Base-by-base conservation (phyloP, 768 basidiomycete species). In the Lyophyllum decastes region DNA sequence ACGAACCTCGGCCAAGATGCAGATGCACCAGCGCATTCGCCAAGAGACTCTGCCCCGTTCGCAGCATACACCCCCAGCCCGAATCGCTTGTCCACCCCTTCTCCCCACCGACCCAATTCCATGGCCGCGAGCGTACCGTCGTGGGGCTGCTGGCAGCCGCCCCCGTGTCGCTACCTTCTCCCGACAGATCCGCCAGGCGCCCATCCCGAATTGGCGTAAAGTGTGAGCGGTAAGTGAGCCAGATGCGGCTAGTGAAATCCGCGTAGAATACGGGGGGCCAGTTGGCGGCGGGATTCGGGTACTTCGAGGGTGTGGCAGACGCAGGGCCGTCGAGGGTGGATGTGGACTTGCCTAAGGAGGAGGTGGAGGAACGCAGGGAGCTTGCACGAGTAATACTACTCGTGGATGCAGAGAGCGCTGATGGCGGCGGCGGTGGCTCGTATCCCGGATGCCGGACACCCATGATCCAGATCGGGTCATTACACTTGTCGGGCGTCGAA, bases 1-100 rank as follows among this genome's bases (percentile, higher is more conserved):
- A 25, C 25, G n/a, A n/a, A 67, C 66, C 61, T 34, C 64, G 52
- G 0, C 90, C 89, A 0, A 94, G 76, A 70, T 94, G 90, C 1
- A 89, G 70, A 68, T 85, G 78, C 14, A 91, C 70, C n/a, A 95
- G 73, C 1, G 91, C 83, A 54, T 91, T 94, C 7, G 90, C 93
- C 22, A 95, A 76, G 58, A 95, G 64, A 55, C 87, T 88, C 71
- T 95, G 93, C 1, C 92, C 93, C 0, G 93, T 95, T 25, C 93
- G 74, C 40, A 95, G 70, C 93, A 95, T 95, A 67, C 94, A 95
- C 0, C 93, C 93, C 93, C 93, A 95, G 0, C 94, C 93, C 0
- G 89, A 78, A 72, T 95, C 93, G 61, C 83, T 88, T 16, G 89
- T 88, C 83, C 94, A 89, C 0, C 89, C 90, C 66, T 87, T 89